Percentiles rank a stretch among this genome's conserved stretches.
phyloP scores from a whole-genome alignment of 2,329 filamentous ascomycete species.

The Onygena corvina region DNA sequence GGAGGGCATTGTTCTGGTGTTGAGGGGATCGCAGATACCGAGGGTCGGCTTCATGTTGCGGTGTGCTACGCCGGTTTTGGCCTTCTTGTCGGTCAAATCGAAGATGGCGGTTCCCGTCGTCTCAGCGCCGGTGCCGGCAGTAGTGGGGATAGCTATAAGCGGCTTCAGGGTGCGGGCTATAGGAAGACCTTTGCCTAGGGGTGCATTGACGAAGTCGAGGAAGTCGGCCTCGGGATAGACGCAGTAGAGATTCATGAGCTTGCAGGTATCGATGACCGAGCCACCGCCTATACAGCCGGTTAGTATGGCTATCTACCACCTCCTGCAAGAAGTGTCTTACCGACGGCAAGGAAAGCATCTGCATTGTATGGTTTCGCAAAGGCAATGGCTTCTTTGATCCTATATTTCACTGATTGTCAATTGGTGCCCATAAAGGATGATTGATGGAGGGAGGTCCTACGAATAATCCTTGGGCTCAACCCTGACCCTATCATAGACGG shows the following conservation, averaged over 20 bases:
- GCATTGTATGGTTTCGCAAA: conserved; percentile 69
- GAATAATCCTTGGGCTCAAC: conserved; percentile 93
- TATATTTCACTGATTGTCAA: conserved; percentile 25
- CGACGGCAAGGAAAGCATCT: conserved; percentile 87
- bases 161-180: conserved; percentile 60
- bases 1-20: conserved; percentile 90
- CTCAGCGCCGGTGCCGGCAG: conserved; percentile 78
- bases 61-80: conserved; percentile 93
- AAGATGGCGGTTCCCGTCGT: conserved; percentile 98
- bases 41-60: conserved; percentile 90
- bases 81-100: conserved; percentile 75
- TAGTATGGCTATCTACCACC: conserved; percentile 8
- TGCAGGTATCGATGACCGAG: conserved; percentile 95
- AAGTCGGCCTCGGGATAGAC: conserved; percentile 87
- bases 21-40: conserved; percentile 74
- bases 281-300: conserved; percentile 46
- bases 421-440: not conserved
- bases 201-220: conserved; percentile 94
- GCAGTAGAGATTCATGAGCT: conserved; percentile 95
- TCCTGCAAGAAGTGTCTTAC: conserved; percentile 26
- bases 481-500: conserved; percentile 66
- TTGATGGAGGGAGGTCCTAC: conserved; percentile 36
- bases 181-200: conserved; percentile 70
- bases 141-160: conserved; percentile 72
- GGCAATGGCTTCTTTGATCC: conserved; percentile 76